Evolutionary conservation across 2,329 filamentous ascomycete genomes (phyloP).

Genomic region (Fusarium stilboides): DNA sequence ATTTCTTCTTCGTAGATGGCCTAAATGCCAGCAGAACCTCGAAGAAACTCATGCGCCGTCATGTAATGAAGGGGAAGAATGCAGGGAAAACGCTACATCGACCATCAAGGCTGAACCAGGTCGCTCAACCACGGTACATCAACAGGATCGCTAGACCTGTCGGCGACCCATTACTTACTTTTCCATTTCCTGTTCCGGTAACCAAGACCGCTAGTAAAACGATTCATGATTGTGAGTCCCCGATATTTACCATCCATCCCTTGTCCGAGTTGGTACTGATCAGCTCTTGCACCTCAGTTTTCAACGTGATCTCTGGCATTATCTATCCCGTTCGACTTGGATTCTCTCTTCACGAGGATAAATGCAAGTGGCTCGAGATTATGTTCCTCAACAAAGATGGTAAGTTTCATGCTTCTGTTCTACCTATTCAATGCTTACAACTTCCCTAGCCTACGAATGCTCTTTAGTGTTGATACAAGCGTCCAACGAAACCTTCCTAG

Average conservation of each 20-base stretch:
- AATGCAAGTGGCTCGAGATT: slow-evolving; percentile 13
- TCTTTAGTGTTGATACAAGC: slow-evolving; percentile 13
- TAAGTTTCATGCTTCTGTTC: fast-evolving
- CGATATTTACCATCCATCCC: fast-evolving
- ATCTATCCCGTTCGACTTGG: slow-evolving; percentile 19
- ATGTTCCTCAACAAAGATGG: slow-evolving; percentile 14
- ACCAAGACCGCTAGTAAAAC: slow-evolving; percentile 15
- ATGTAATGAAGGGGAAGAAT: slow-evolving; percentile 33
- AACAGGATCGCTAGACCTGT: slow-evolving; percentile 14
- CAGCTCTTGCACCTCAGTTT: background rate
- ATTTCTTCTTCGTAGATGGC: slow-evolving; percentile 22
- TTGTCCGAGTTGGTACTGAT: background rate
- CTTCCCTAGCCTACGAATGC: background rate
- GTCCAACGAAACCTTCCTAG: slow-evolving; percentile 21
- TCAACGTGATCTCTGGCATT: background rate
- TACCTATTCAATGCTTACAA: fast-evolving
- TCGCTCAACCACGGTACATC: background rate
- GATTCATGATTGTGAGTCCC: slow-evolving; percentile 15
- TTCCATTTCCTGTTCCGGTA: slow-evolving; percentile 9
- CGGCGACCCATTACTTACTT: background rate
- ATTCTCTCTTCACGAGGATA: slow-evolving; percentile 5
- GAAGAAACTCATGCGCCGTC: slow-evolving; percentile 18
- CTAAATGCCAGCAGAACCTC: slow-evolving; percentile 5
- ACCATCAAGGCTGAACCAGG: background rate
- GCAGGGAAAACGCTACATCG: slow-evolving; percentile 19